Evolutionary conservation across 139 green algal species (phyloP).

Genomic region (Picochlorum sp.): DNA sequence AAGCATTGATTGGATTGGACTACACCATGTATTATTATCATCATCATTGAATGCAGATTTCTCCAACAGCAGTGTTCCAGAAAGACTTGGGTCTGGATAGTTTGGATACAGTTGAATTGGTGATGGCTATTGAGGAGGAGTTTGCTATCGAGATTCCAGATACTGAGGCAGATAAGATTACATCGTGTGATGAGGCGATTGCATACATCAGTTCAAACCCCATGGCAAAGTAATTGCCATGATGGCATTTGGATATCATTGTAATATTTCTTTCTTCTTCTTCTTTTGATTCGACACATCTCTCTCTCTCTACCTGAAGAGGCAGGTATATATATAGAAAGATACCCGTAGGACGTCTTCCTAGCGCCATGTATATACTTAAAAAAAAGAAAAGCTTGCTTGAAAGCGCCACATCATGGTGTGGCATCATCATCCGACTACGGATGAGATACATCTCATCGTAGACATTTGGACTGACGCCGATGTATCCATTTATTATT

Average conservation of each 20-base stretch:
- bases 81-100: constrained; percentile 96
- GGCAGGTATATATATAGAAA: too few relatives aligned
- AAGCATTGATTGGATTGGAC: background rate
- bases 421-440: too few relatives aligned
- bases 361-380: too few relatives aligned
- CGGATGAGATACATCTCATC: too few relatives aligned
- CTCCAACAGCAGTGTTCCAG: constrained; percentile 65
- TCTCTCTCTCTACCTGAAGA: too few relatives aligned
- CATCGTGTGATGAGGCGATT: constrained; percentile 77
- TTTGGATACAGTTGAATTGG: constrained; percentile 96
- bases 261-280: background rate
- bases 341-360: too few relatives aligned
- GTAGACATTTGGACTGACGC: too few relatives aligned
- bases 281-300: background rate
- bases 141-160: constrained; percentile 98
- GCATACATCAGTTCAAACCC: constrained; percentile 83
- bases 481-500: too few relatives aligned
- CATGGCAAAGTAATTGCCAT: constrained; percentile 57
- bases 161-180: constrained; percentile 95
- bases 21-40: background rate
- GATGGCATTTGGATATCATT: background rate
- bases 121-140: constrained; percentile 99
- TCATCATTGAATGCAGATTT: constrained; percentile 47
- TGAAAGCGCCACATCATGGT: too few relatives aligned
- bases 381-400: too few relatives aligned